Base-by-base conservation (phyloP, 768 basidiomycete species). In the Sporobolomyces roseus region DNA sequence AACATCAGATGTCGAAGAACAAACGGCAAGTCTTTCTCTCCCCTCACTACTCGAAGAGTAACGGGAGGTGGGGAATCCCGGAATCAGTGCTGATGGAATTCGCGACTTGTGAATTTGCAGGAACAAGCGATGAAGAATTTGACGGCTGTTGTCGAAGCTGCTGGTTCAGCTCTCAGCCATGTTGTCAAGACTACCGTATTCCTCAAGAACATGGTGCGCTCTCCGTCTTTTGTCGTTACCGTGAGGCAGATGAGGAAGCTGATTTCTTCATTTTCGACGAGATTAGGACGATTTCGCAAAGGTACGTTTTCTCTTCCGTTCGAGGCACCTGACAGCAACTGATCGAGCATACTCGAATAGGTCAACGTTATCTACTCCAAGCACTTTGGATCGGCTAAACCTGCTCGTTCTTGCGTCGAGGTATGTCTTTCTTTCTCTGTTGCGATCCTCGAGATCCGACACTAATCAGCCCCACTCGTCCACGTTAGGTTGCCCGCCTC, bases 321-420 rank as follows among this genome's bases (percentile, higher is more conserved):
- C 23, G 23, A 23, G 23, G 10, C 21, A 23, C 6, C 45, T 23
- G 45, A 46, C 45, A 6, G 38, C 9, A 41, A 9, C 9, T 23
- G 12, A 23, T 14, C 45, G 45, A 46, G 45, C 13, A 4, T 19
- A n/a, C 52, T 25, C 7, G 23, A 8, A 5, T 80, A 83, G 46
- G 85, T 96, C 75, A 97, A 97, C 78, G 84, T 79, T 21, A 82
- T 92, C 70, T 98, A 96, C 78, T 84, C 84, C 41, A 81, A 84
- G 62, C 88, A 90, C 80, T 97, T 98, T 77, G 92, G 90, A 14
- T 83, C 85, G 36, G 90, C 93, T 81, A 93, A 90, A 79, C 94
- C 96, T 53, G 93, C 96, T 5, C 83, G 96, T 69, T 92, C 92
- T 35, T 86, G 89, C 36, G 90, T 99, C 60, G 91, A 97, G 81